Conservation (phyloP, 805 yeast species). For the Metschnikowia cubensis region DNA sequence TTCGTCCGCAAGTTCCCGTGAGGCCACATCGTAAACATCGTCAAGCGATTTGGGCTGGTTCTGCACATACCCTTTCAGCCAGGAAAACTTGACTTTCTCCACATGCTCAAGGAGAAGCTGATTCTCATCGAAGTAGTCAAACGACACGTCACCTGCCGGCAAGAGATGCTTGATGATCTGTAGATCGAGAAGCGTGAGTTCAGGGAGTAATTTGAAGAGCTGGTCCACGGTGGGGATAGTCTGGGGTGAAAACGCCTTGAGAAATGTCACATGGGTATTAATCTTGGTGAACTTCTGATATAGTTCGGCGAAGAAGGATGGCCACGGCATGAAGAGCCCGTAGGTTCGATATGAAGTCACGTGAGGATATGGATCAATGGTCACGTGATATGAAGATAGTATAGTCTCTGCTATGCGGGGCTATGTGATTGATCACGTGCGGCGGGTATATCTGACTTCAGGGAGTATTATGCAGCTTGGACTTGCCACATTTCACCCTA, state of each 20-base stretch:
- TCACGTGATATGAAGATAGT: too few relatives aligned
- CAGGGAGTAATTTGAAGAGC: conserved; percentile 28
- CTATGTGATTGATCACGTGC: too few relatives aligned
- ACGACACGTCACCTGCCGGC: conserved; percentile 65
- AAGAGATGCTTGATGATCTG: conserved; percentile 59
- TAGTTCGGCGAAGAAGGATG: conserved; percentile 8
- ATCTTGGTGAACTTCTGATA: conserved; percentile 14
- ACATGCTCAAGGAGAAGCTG: conserved; percentile 46
- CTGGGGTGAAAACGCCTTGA: conserved; percentile 20
- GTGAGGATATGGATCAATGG: not conserved
- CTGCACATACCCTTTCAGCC: conserved; percentile 34
- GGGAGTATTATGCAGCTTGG: too few relatives aligned
- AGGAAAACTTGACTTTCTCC: conserved; percentile 39
- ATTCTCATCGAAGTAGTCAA: conserved; percentile 74
- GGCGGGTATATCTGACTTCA: too few relatives aligned
- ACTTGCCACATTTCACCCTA: too few relatives aligned
- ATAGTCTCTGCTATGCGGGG: too few relatives aligned
- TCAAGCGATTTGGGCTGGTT: conserved; percentile 29
- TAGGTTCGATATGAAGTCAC: not conserved
- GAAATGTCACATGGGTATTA: conserved; percentile 37
- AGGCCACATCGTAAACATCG: conserved; percentile 55
- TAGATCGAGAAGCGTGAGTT: conserved; percentile 48
- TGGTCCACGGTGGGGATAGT: conserved; percentile 28
- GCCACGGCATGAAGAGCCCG: conserved; percentile 8
- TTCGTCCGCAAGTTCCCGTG: conserved; percentile 45